These are phyloP conservation scores for Phylloboletellus chloephorus DNA, from an alignment of 1,284 basidiomycete species.

Conservation along the genomic window DNA sequence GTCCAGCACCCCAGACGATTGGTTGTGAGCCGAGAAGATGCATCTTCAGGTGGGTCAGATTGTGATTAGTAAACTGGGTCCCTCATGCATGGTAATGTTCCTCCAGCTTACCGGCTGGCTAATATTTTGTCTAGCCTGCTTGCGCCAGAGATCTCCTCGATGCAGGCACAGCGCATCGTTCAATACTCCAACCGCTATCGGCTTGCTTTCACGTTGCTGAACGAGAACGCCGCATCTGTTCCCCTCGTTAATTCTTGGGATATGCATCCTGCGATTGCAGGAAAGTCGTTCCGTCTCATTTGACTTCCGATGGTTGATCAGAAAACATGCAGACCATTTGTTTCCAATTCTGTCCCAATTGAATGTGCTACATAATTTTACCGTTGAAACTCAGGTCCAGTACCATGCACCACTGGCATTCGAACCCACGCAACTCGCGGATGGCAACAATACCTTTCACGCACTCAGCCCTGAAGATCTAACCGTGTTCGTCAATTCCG, in stretches of 20 bases:
- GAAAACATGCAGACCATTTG: constrained; percentile 53
- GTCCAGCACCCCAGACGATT: constrained; percentile 21
- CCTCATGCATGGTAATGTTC: constrained; percentile 11
- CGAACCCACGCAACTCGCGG: constrained; percentile 44
- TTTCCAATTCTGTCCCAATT: constrained; percentile 61
- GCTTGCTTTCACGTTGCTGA: constrained; percentile 77
- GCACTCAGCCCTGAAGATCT: constrained; percentile 75
- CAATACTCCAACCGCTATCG: constrained; percentile 79
- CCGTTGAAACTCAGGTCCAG: constrained; percentile 90
- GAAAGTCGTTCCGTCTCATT: constrained; percentile 40
- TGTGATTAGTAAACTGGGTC: constrained; percentile 4
- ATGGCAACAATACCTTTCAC: constrained; percentile 38
- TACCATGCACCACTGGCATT: constrained; percentile 89
- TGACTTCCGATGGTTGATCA: constrained; percentile 14
- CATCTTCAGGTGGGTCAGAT: constrained; percentile 24
- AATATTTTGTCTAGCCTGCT: constrained; percentile 45
- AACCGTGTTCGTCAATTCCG: constrained; percentile 91
- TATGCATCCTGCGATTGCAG: constrained; percentile 52
- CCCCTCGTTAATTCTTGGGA: constrained; percentile 67
- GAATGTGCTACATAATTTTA: constrained; percentile 77
- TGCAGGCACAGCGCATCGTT: constrained; percentile 50
- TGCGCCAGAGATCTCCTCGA: constrained; percentile 43
- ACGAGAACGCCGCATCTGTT: constrained; percentile 78
- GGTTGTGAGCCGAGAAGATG: constrained; percentile 23
- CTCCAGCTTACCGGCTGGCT: constrained; percentile 30